Percentiles rank a stretch among this genome's conserved stretches.
phyloP scores from a whole-genome alignment of 2,329 filamentous ascomycete genomes.

The Fusarium euwallaceae region DNA sequence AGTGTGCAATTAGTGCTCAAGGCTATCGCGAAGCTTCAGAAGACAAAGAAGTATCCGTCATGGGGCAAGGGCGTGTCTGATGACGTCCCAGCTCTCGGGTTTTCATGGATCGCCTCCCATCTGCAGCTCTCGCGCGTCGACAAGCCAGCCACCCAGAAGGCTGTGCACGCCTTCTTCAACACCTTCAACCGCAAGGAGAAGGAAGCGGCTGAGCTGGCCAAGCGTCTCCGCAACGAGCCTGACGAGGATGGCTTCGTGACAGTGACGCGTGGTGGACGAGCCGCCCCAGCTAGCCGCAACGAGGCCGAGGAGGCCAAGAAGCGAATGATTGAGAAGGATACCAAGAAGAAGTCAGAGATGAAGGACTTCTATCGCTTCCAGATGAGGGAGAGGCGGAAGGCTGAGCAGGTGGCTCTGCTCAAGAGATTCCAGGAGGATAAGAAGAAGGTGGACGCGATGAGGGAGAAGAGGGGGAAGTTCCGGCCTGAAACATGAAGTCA shows the following conservation, averaged over 20 bases:
- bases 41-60: slow-evolving; percentile 70
- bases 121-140: slow-evolving; percentile 79
- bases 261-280: slow-evolving; percentile 82
- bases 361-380: slow-evolving; percentile 90
- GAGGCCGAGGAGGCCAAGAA: slow-evolving; percentile 73
- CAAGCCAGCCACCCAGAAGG: slow-evolving; percentile 73
- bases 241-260: slow-evolving; percentile 98
- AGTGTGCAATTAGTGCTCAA: slow-evolving; percentile 83
- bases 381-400: slow-evolving; percentile 82
- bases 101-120: slow-evolving; percentile 72
- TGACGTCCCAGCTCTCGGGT: slow-evolving; percentile 70
- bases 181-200: slow-evolving; percentile 80
- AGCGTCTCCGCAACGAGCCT: slow-evolving; percentile 79
- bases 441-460: slow-evolving; percentile 79
- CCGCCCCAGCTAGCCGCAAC: slow-evolving; percentile 79
- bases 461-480: slow-evolving; percentile 74
- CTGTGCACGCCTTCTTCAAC: slow-evolving; percentile 88
- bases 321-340: slow-evolving; percentile 73
- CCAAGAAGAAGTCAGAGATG: slow-evolving; percentile 72
- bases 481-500: slow-evolving; percentile 60
- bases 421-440: slow-evolving; percentile 82
- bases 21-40: slow-evolving; percentile 73
- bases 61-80: slow-evolving; percentile 77
- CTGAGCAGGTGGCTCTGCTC: slow-evolving; percentile 76
- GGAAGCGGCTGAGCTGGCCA: slow-evolving; percentile 72